Base-by-base conservation (phyloP, 805 yeast genomes). In the Sungouiozyma ichnusensis region DNA sequence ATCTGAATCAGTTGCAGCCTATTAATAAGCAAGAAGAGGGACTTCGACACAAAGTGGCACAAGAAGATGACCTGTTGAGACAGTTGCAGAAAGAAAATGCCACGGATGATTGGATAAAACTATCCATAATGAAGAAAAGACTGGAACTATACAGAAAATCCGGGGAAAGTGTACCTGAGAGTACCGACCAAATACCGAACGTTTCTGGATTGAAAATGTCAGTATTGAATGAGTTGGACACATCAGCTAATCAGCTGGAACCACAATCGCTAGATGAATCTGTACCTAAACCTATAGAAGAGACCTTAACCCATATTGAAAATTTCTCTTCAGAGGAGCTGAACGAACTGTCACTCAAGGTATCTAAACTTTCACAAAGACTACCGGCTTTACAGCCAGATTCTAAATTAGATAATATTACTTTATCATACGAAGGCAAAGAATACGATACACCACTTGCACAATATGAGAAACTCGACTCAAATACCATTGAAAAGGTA, bases 91-190 rank as follows among this genome's bases (percentile, higher is more conserved):
- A 56, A 38, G 52, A 50, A 38, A 63, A 62, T 24, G 63, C 54
- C 39, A 47, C 55, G 27, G 69, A 66, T 39, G 66, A 66, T 41
- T 66, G 71, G 69, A 47, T 66, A 27, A 52, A 52, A 17, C 54
- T 56, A 24, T 41, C 58, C 17, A 49, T 63, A 43, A 54, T 58
- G 20, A 55, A 53, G 39, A 64, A 63, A 38, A 51, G 51, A 36
- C 37, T 60, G n/a, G 47, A 48, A 17, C 36, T 48, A 16, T 55
- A 49, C 36, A 51, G 50, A 36, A 48, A 48, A 11, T 40, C 54
- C 16, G 55, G 53, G 6, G 49, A 49, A 36, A 48, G 43, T 20
- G 48, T 53, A 18, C 54, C 49, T 32, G 46, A 44, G 24, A 41
- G 48, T 1, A 40, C 44, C 1, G 35, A 42, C 2, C 38, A 41